Conservation (phyloP, 108 stramenopile genomes). For the Nannochloropsis oceanica region DNA sequence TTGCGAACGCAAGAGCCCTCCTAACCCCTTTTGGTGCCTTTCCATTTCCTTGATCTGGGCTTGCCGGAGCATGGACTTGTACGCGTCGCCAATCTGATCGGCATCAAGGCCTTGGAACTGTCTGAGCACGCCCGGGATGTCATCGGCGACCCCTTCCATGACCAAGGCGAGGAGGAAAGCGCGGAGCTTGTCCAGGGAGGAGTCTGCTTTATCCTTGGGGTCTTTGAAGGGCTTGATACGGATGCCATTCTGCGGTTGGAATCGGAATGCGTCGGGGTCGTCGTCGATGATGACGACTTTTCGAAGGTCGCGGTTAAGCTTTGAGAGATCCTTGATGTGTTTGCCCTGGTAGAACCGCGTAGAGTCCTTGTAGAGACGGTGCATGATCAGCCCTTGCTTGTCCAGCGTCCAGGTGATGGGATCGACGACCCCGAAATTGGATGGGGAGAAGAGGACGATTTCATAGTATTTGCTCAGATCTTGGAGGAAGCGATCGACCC, state of each 20-base stretch:
- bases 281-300: slow-evolving; percentile 85
- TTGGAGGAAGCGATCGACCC: slow-evolving; percentile 76
- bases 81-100: slow-evolving; percentile 23
- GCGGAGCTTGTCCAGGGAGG: slow-evolving; percentile 31
- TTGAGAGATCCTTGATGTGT: slow-evolving; percentile 75
- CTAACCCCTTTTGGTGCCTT: neutral
- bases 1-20: slow-evolving; percentile 9
- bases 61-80: slow-evolving; percentile 6
- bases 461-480: slow-evolving; percentile 86
- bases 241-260: slow-evolving; percentile 83
- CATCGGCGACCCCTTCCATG: slow-evolving; percentile 33
- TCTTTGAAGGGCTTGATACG: slow-evolving; percentile 78
- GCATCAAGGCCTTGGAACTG: slow-evolving; percentile 31
- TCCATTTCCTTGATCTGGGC: slow-evolving; percentile 1
- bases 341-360: slow-evolving; percentile 74
- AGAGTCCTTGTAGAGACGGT: slow-evolving; percentile 78
- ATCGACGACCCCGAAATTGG: slow-evolving; percentile 7
- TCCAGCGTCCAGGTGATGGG: neutral
- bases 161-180: slow-evolving; percentile 42
- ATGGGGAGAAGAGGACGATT: slow-evolving; percentile 69
- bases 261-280: slow-evolving; percentile 57
- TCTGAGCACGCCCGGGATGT: slow-evolving; percentile 26
- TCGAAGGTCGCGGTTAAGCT: slow-evolving; percentile 68
- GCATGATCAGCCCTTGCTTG: slow-evolving; percentile 62
- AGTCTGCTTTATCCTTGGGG: slow-evolving; percentile 39